Conservation (phyloP, 441 rosid species). For the Erodium moschatum region DNA sequence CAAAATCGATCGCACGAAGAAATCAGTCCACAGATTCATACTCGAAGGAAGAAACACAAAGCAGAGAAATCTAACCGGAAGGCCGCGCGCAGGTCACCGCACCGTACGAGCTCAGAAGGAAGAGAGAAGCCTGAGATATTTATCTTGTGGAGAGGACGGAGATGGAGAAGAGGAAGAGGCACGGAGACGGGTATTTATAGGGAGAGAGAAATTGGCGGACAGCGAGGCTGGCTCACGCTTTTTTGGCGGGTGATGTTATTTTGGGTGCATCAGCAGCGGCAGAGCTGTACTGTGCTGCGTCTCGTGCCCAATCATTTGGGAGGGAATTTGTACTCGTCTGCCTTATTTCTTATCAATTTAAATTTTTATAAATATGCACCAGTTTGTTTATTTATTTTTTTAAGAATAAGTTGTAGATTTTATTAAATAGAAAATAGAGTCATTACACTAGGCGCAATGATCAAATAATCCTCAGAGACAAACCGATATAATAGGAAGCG, state of each 20-base stretch:
- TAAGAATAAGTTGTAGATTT: too few relatives aligned
- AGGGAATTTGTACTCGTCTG: conserved; percentile 6
- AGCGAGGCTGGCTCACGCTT: conserved; percentile 3
- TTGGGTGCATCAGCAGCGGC: too few relatives aligned
- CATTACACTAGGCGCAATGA: too few relatives aligned
- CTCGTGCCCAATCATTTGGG: conserved; percentile 10
- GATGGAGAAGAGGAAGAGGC: conserved; percentile 7
- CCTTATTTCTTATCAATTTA: neutral
- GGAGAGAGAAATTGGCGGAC: conserved; percentile 2
- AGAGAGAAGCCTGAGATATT: neutral
- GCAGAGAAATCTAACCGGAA: neutral
- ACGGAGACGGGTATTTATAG: neutral
- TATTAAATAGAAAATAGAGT: too few relatives aligned
- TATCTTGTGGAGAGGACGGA: neutral
- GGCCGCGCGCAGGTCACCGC: neutral
- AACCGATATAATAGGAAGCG: too few relatives aligned
- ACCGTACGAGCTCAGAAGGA: neutral
- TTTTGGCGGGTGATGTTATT: conserved; percentile 2
- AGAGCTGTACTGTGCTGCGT: neutral
- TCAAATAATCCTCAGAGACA: too few relatives aligned
- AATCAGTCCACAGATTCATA: neutral
- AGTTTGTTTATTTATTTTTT: too few relatives aligned
- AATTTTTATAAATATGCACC: neutral
- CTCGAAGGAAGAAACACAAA: too few relatives aligned
- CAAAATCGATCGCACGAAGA: too few relatives aligned